Evolutionary conservation across 1,284 basidiomycete species (phyloP).

Genomic region (Microstroma glucosiphilum): DNA sequence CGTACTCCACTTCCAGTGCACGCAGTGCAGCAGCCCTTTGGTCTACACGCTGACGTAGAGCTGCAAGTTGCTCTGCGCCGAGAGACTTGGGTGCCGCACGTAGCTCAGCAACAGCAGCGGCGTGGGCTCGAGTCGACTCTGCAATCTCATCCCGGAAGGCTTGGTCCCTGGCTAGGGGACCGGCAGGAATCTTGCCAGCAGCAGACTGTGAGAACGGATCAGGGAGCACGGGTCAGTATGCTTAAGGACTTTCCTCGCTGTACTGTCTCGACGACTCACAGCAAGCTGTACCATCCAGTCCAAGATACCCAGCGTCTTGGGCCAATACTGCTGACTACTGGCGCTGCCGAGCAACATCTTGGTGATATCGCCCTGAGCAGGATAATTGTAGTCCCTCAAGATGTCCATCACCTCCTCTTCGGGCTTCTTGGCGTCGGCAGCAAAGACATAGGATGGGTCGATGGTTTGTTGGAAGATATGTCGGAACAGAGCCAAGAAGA

Average conservation of each 20-base stretch:
- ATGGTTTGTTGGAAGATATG: conserved; percentile 43
- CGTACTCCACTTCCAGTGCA: conserved; percentile 24
- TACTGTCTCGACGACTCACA: conserved; percentile 21
- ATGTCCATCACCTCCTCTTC: conserved; percentile 44
- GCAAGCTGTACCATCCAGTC: conserved; percentile 46
- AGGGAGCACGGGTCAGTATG: conserved; percentile 9
- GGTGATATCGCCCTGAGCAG: conserved; percentile 43
- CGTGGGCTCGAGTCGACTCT: background rate
- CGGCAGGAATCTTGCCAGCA: background rate
- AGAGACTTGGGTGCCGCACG: background rate
- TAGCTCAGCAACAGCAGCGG: background rate
- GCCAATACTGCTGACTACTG: conserved; percentile 48
- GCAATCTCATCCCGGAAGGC: background rate
- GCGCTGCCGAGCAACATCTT: conserved; percentile 48
- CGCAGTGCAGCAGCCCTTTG: background rate
- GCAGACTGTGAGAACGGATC: background rate
- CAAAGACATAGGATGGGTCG: conserved; percentile 40
- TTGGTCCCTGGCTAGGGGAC: background rate
- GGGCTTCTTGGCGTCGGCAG: conserved; percentile 41
- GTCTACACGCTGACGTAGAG: conserved; percentile 2
- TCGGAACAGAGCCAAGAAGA: conserved; percentile 45
- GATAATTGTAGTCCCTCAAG: conserved; percentile 47
- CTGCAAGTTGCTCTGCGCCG: background rate
- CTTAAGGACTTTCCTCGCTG: conserved; percentile 16
- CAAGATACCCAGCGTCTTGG: conserved; percentile 45